Base-by-base conservation (phyloP, 768 basidiomycete genomes). In the Amanita thiersii region DNA sequence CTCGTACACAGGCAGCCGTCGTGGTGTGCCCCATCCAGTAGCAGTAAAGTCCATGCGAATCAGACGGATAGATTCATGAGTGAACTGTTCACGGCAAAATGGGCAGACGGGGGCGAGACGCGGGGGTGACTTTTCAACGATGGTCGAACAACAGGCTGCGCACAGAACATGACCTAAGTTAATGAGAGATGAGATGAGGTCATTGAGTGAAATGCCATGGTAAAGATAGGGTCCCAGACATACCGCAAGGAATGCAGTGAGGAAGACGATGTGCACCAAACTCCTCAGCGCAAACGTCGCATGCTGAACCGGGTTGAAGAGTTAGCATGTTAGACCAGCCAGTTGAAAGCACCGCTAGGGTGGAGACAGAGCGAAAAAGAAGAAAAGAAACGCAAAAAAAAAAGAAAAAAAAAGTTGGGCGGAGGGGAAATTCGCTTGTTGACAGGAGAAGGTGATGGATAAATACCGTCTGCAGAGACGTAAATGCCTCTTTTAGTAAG, bases 211-310 rank as follows among this genome's bases (percentile, higher is more conserved):
- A 47, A 31, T 33, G 2, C 11, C 19, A n/a, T 25, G 21, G 12
- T 20, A 39, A 17, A 42, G 39, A 46, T 20, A 44, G 36, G 52
- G 58, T 56, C 59, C 50, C 47, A 47, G 17, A 61, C 74, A 50
- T 39, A 86, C 86, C 86, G 64, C 86, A 88, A 46, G 86, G 81
- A 57, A 88, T 86, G 39, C 77, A 84, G 59, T 87, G 81, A 47
- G 86, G 86, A 48, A 75, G 65, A 59, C 77, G 78, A 53, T 79
- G 79, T 44, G 76, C 68, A 57, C 80, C 80, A 63, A 75, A 88
- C 69, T 87, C 84, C 65, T 87, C 85, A 56, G 85, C 85, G 70
- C 86, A 88, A 57, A 88, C 86, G 72, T 88, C 86, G 79, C 86
- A 88, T 61, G 79, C 72, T 60, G 81, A 86, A 63, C 82, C 82